Evolutionary conservation across 495 filamentous ascomycete genomes (phyloP).

Genomic region (Poronia punctata): DNA sequence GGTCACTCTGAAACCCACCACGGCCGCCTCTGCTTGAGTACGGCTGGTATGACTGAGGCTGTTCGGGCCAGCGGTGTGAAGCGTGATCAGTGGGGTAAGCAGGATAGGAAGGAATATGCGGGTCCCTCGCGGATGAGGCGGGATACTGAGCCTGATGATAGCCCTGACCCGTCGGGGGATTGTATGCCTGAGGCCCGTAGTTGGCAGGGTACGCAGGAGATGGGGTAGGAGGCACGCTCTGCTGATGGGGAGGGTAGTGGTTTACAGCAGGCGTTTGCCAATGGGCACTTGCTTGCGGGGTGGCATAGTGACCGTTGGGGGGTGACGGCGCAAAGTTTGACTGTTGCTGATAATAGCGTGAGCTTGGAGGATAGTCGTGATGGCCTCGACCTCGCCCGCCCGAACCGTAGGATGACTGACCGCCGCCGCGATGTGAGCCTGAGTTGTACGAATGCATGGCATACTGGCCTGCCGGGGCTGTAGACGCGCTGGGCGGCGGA

Average conservation of each 20-base stretch:
- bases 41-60: conserved; percentile 14
- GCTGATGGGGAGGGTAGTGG: conserved; percentile 26
- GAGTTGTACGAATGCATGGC: conserved; percentile 19
- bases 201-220: conserved; percentile 45
- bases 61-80: conserved; percentile 28
- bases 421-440: conserved; percentile 18
- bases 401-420: conserved; percentile 15
- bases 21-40: conserved; percentile 23
- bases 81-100: conserved; percentile 23
- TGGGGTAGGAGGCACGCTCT: conserved; percentile 29
- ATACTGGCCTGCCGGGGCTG: conserved; percentile 30
- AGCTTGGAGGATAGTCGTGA: conserved; percentile 18
- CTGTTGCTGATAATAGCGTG: conserved; percentile 18
- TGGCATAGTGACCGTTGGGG: conserved; percentile 18
- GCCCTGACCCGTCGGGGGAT: conserved; percentile 24
- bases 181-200: conserved; percentile 45
- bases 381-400: conserved; percentile 21
- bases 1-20: conserved; percentile 24
- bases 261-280: conserved; percentile 28
- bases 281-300: conserved; percentile 26
- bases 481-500: conserved; percentile 38
- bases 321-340: conserved; percentile 18
- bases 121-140: conserved; percentile 18
- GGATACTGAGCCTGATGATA: conserved; percentile 27
- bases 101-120: conserved; percentile 26